A percentile compares a stretch with the other conserved stretches of the same genome.
Evolutionary conservation across 2,329 filamentous ascomycete species (phyloP).

Genomic region (Fusarium tanahbumbuense): DNA sequence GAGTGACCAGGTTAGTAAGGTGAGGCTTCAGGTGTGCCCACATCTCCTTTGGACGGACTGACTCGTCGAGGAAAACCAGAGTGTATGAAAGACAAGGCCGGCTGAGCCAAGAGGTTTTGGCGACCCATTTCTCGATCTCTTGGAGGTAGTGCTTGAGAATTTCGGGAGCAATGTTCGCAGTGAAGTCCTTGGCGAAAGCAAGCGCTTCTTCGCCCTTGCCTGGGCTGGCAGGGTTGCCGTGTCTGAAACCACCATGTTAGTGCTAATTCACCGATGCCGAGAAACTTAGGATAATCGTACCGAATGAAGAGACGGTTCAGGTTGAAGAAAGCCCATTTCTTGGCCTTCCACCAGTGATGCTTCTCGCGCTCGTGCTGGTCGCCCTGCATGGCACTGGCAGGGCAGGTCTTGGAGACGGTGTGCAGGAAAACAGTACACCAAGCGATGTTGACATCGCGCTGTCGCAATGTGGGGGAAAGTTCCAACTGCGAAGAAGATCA

Average conservation of each 20-base stretch:
- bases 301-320: slow-evolving; percentile 94
- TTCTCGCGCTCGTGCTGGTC: slow-evolving; percentile 86
- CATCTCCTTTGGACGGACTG: slow-evolving; percentile 96
- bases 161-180: slow-evolving; percentile 90
- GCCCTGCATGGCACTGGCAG: slow-evolving; percentile 84
- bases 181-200: slow-evolving; percentile 90
- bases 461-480: slow-evolving; percentile 79
- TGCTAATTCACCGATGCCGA: background rate
- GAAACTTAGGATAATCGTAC: slow-evolving; percentile 58
- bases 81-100: slow-evolving; percentile 94
- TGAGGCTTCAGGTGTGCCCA: slow-evolving; percentile 95
- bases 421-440: slow-evolving; percentile 97
- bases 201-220: slow-evolving; percentile 80
- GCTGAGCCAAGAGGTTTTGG: slow-evolving; percentile 94
- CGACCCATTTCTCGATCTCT: slow-evolving; percentile 98
- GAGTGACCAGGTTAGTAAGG: slow-evolving; percentile 90
- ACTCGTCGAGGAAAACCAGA: slow-evolving; percentile 95
- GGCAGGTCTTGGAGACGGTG: slow-evolving; percentile 86
- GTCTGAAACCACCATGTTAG: slow-evolving; percentile 63
- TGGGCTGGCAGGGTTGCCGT: slow-evolving; percentile 85
- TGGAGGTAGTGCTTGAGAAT: slow-evolving; percentile 94
- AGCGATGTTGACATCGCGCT: slow-evolving; percentile 85
- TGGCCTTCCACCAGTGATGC: slow-evolving; percentile 99
- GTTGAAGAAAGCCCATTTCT: slow-evolving; percentile 99
- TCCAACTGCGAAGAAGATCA: slow-evolving; percentile 75